Evolutionary conservation across 805 yeast genomes (phyloP).

Genomic region (Komagataella ulmi): DNA sequence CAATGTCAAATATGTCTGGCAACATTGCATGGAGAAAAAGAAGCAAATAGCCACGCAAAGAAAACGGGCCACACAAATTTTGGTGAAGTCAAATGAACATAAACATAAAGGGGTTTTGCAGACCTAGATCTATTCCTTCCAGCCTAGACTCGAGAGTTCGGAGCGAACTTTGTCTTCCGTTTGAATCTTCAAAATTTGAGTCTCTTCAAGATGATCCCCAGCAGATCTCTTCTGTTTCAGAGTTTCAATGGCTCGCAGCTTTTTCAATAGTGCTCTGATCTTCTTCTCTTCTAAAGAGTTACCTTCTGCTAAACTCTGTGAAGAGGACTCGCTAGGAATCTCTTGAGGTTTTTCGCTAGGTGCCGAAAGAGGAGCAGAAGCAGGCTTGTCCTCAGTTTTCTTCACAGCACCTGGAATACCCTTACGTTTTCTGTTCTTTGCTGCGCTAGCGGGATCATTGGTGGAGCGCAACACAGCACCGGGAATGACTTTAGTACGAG

Average conservation of each 20-base stretch:
- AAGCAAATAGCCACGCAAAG: constrained; percentile 51
- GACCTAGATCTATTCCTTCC: constrained; percentile 11
- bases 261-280: constrained; percentile 79
- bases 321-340: constrained; percentile 13
- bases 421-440: constrained; percentile 67
- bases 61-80: constrained; percentile 47
- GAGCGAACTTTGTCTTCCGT: constrained; percentile 73
- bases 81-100: constrained; percentile 31
- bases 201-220: constrained; percentile 82
- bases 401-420: constrained; percentile 26
- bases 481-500: constrained; percentile 30
- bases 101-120: not conserved
- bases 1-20: constrained; percentile 43
- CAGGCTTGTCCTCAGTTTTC: constrained; percentile 15
- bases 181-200: constrained; percentile 80
- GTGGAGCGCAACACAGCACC: constrained; percentile 25
- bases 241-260: constrained; percentile 88
- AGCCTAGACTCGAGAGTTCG: constrained; percentile 70
- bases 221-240: constrained; percentile 73
- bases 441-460: constrained; percentile 30
- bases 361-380: constrained; percentile 1
- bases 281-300: constrained; percentile 81
- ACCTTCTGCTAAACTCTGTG: constrained; percentile 45
- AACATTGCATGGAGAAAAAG: constrained; percentile 46
- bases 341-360: constrained; percentile 3